These are phyloP conservation scores for Tulasnella calospora DNA, from an alignment of 768 basidiomycete species.

Conservation along the genomic window DNA sequence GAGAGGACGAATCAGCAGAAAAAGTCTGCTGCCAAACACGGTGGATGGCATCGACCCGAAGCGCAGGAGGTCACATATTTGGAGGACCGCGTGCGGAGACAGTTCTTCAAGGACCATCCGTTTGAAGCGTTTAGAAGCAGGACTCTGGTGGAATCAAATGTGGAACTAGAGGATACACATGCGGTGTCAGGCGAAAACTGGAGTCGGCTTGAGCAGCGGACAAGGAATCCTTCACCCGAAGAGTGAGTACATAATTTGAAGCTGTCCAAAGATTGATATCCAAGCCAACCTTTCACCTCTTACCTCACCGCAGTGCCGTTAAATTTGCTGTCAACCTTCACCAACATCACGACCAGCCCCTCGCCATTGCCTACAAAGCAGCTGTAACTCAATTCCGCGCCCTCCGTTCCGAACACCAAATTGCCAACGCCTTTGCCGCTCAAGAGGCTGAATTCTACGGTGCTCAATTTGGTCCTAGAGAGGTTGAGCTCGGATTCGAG, in stretches of 20 bases:
- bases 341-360: conserved; percentile 53
- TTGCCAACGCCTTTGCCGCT: conserved; percentile 68
- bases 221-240: conserved; percentile 77
- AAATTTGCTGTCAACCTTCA: conserved; percentile 77
- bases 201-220: conserved; percentile 75
- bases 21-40: conserved; percentile 6
- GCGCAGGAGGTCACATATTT: conserved; percentile 57
- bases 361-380: conserved; percentile 73
- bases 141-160: conserved; percentile 64
- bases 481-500: conserved; percentile 56
- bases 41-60: conserved; percentile 24
- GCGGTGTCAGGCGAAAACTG: conserved; percentile 58
- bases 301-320: conserved; percentile 53
- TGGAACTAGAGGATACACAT: conserved; percentile 51
- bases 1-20: conserved; percentile 3
- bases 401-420: conserved; percentile 77
- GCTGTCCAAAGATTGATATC: background rate
- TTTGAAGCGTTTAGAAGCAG: conserved; percentile 87
- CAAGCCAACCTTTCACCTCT: background rate
- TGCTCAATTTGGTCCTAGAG: conserved; percentile 54
- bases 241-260: conserved; percentile 59
- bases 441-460: conserved; percentile 78
- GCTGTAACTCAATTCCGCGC: conserved; percentile 84
- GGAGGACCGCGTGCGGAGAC: conserved; percentile 79
- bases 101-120: conserved; percentile 94